Conservation (phyloP, 192 early-diverging fungal species). For the Mortierella antarctica region DNA sequence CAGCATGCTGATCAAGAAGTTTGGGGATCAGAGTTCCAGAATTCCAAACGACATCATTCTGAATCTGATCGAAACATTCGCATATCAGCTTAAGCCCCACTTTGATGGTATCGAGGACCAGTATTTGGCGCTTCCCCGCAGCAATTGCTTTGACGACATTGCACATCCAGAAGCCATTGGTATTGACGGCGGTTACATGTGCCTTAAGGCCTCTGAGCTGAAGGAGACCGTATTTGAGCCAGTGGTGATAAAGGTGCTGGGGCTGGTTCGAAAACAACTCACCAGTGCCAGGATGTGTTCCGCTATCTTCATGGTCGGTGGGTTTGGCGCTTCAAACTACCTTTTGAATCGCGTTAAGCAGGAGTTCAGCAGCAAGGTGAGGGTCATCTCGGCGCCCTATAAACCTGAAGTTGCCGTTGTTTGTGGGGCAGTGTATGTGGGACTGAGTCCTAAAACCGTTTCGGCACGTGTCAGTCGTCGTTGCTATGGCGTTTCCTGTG, state of each 20-base stretch:
- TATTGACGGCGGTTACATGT: slow-evolving; percentile 19
- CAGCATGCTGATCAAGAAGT: slow-evolving; percentile 34
- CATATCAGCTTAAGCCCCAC: slow-evolving; percentile 26
- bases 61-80: slow-evolving; percentile 13
- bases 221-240: slow-evolving; percentile 41
- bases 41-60: slow-evolving; percentile 22
- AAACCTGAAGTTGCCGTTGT: slow-evolving; percentile 55
- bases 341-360: slow-evolving; percentile 43
- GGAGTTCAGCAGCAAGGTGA: slow-evolving; percentile 41
- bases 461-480: slow-evolving; percentile 56
- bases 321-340: slow-evolving; percentile 57
- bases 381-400: slow-evolving; percentile 52
- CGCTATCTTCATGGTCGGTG: slow-evolving; percentile 55
- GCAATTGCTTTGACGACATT: slow-evolving; percentile 3
- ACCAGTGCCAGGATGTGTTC: slow-evolving; percentile 15
- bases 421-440: slow-evolving; percentile 57
- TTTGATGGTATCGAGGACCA: slow-evolving; percentile 23
- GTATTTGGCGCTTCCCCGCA: slow-evolving; percentile 4
- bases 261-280: slow-evolving; percentile 55
- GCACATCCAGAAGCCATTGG: slow-evolving; percentile 9
- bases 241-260: slow-evolving; percentile 47
- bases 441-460: slow-evolving; percentile 53
- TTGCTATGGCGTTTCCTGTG: slow-evolving; percentile 52
- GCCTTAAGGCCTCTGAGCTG: slow-evolving; percentile 16
- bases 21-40: slow-evolving; percentile 24